Evolutionary conservation across 2,329 filamentous ascomycete species (phyloP).

Genomic region (Beauveria bassiana): DNA sequence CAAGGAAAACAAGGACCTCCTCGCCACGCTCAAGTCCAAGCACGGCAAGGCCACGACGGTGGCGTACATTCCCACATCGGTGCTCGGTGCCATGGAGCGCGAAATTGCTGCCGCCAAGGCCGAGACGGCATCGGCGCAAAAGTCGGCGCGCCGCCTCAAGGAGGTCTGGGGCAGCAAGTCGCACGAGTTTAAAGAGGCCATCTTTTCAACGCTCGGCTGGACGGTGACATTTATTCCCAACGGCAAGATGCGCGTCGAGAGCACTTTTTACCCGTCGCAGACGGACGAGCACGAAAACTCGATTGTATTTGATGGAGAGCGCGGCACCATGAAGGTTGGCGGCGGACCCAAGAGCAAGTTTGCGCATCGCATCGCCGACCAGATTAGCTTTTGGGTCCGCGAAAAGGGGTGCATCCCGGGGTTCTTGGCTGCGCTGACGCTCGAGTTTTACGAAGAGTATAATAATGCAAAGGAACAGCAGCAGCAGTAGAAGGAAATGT

Average conservation of each 20-base stretch:
- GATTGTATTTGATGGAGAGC: slow-evolving; percentile 84
- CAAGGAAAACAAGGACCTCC: slow-evolving; percentile 75
- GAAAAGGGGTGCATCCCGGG: slow-evolving; percentile 90
- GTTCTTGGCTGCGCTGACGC: slow-evolving; percentile 80
- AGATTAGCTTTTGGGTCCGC: slow-evolving; percentile 93
- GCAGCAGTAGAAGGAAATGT: not conserved
- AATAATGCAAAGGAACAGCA: slow-evolving; percentile 11
- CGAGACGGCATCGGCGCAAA: slow-evolving; percentile 67
- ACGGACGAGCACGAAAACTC: slow-evolving; percentile 64
- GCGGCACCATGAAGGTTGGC: slow-evolving; percentile 95
- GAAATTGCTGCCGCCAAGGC: slow-evolving; percentile 65
- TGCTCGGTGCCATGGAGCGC: slow-evolving; percentile 66
- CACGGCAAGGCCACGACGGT: slow-evolving; percentile 31
- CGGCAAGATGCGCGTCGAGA: slow-evolving; percentile 87
- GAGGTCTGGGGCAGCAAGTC: slow-evolving; percentile 90
- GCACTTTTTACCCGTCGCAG: slow-evolving; percentile 67
- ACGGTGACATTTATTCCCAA: slow-evolving; percentile 96
- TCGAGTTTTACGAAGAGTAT: slow-evolving; percentile 84
- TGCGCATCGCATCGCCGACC: slow-evolving; percentile 72
- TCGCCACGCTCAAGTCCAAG: slow-evolving; percentile 57
- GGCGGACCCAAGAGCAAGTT: slow-evolving; percentile 84
- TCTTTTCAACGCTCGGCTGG: slow-evolving; percentile 87
- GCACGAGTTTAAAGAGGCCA: slow-evolving; percentile 89
- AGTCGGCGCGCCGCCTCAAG: slow-evolving; percentile 76
- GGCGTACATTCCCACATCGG: slow-evolving; percentile 66